A percentile compares a stretch with the other conserved stretches of the same genome.
Evolutionary conservation across 2,329 filamentous ascomycete genomes (phyloP).

Genomic region (Stagonosporopsis chrysanthemi): DNA sequence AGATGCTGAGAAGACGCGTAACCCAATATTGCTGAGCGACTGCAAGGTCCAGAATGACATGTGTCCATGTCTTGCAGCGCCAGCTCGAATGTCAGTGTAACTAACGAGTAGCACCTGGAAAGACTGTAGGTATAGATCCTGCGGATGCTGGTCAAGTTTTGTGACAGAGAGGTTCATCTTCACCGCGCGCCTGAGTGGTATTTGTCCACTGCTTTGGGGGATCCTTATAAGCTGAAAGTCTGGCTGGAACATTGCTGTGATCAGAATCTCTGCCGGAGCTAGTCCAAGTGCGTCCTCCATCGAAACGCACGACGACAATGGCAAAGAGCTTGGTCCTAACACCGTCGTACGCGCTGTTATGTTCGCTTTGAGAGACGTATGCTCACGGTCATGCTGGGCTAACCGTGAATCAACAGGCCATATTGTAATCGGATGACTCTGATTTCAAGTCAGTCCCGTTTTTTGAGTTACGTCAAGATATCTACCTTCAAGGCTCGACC

Average conservation of each 20-base stretch:
- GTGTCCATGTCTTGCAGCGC: conserved; percentile 6
- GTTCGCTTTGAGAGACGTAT: not conserved
- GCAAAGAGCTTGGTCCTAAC: conserved; percentile 3
- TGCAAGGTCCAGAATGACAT: conserved; percentile 26
- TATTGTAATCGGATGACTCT: conserved; percentile 11
- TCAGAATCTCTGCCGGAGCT: conserved; percentile 4
- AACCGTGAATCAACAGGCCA: conserved; percentile 12
- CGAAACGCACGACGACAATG: not conserved
- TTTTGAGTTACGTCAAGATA: not conserved
- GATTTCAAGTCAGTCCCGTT: not conserved
- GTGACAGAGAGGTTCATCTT: conserved; percentile 16
- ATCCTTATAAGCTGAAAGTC: conserved; percentile 4
- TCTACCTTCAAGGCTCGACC: conserved; percentile 13
- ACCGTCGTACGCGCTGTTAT: conserved; percentile 1
- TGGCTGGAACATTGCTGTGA: conserved; percentile 14
- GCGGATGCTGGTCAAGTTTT: conserved; percentile 5
- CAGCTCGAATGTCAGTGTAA: conserved; percentile 23
- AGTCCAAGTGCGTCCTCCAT: conserved; percentile 2
- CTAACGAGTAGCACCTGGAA: conserved; percentile 28
- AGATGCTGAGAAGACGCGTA: conserved; percentile 6
- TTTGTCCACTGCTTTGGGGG: not conserved
- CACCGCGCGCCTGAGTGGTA: not conserved
- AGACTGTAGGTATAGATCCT: conserved; percentile 21
- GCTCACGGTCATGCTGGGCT: not conserved
- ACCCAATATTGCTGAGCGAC: conserved; percentile 21